phyloP scores from a whole-genome alignment of 2,329 filamentous ascomycete species.

The Neurospora sp. region DNA sequence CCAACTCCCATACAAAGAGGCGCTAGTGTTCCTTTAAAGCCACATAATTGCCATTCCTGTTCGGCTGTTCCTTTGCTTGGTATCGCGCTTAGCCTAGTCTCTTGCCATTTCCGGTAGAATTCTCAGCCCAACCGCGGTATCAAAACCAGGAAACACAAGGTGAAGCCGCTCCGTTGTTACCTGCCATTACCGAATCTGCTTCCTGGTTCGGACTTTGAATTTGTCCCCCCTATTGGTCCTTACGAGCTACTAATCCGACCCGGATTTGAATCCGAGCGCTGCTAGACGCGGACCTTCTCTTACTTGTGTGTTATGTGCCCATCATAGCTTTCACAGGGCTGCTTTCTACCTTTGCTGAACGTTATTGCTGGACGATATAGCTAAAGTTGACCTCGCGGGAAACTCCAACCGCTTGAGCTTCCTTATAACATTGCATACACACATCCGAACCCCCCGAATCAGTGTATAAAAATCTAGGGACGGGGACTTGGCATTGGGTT shows the following conservation, averaged over 20 bases:
- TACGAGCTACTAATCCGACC: neutral
- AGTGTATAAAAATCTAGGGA: neutral
- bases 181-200: neutral
- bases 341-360: neutral
- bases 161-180: neutral
- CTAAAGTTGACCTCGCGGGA: neutral
- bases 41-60: neutral
- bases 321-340: neutral
- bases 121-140: neutral
- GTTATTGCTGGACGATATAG: neutral
- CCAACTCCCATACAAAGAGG: neutral
- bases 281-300: neutral
- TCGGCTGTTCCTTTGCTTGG: neutral
- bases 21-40: constrained; percentile 1
- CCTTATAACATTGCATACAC: neutral
- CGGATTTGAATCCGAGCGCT: neutral
- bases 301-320: neutral
- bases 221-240: neutral
- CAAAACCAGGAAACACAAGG: neutral
- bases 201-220: neutral
- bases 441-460: neutral
- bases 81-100: neutral
- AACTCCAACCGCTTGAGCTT: neutral
- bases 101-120: neutral
- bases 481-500: neutral